phyloP scores from a whole-genome alignment of 768 basidiomycete genomes.

The Leccinum olivaceopallidum region DNA sequence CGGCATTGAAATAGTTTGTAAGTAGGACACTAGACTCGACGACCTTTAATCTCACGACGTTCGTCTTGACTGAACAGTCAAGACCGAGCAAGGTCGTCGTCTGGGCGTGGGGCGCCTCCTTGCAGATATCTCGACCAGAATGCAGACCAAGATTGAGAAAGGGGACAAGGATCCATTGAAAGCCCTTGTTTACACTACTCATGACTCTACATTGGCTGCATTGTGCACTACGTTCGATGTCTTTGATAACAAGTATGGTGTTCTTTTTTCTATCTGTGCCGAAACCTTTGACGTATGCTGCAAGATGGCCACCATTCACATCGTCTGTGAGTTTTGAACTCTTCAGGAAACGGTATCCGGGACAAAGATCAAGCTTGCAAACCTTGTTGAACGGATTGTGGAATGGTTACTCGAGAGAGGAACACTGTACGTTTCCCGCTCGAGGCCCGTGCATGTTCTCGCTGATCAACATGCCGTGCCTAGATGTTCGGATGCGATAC shows the following conservation, averaged over 20 bases:
- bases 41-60: constrained; percentile 3
- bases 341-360: constrained; percentile 43
- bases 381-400: constrained; percentile 43
- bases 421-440: constrained; percentile 42
- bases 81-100: constrained; percentile 70
- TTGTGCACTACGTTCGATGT: constrained; percentile 66
- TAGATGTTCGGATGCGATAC: constrained; percentile 75
- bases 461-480: not conserved
- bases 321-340: constrained; percentile 75
- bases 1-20: constrained; percentile 23
- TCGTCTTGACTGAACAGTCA: constrained; percentile 45
- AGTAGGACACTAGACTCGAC: not conserved
- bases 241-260: constrained; percentile 62
- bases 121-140: constrained; percentile 58
- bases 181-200: constrained; percentile 68
- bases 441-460: not conserved
- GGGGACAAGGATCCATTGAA: constrained; percentile 52
- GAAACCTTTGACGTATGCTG: constrained; percentile 19
- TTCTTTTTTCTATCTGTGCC: not conserved
- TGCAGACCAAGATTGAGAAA: constrained; percentile 55
- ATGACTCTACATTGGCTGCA: constrained; percentile 71
- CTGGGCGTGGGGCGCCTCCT: constrained; percentile 80
- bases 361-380: constrained; percentile 34
- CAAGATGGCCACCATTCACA: constrained; percentile 73
- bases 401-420: constrained; percentile 29